Conservation (phyloP, 2,329 filamentous ascomycete species). For the Aureobasidium pullulans region DNA sequence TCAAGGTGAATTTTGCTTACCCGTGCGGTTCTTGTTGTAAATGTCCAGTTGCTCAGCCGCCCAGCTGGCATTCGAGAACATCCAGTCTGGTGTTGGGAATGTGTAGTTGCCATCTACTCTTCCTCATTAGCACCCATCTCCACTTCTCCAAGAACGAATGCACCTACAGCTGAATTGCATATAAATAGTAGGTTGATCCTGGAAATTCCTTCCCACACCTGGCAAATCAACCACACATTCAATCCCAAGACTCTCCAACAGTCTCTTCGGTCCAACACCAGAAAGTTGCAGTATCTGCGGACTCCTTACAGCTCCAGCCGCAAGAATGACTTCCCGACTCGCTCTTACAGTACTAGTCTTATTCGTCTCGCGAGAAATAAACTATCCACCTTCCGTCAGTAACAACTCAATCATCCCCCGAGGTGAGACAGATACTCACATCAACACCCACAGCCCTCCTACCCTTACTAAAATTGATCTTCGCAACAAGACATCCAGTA, state of each 20-base stretch:
- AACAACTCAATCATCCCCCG: too few relatives aligned
- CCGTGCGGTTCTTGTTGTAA: slow-evolving; percentile 6
- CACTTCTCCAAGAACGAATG: background rate
- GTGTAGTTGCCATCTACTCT: slow-evolving; percentile 17
- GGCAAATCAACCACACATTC: slow-evolving; percentile 24
- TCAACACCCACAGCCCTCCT: background rate
- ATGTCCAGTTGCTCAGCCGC: background rate
- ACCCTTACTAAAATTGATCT: background rate
- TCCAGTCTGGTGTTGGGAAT: slow-evolving; percentile 23
- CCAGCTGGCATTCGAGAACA: slow-evolving; percentile 22
- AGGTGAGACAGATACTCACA: too few relatives aligned
- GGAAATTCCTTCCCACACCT: slow-evolving; percentile 29
- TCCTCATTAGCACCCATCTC: background rate
- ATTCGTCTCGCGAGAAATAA: background rate
- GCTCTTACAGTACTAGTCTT: background rate
- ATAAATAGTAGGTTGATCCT: slow-evolving; percentile 19
- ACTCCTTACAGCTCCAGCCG: slow-evolving; percentile 29
- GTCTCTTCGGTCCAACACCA: slow-evolving; percentile 17
- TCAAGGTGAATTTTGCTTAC: background rate
- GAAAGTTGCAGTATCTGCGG: slow-evolving; percentile 30
- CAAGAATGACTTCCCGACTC: slow-evolving; percentile 28
- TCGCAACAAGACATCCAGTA: slow-evolving; percentile 20
- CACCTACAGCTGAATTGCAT: slow-evolving; percentile 12
- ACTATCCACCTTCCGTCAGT: too few relatives aligned
- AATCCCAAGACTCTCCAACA: slow-evolving; percentile 24